phyloP scores from a whole-genome alignment of 495 filamentous ascomycete genomes.

The Aspergillus taichungensis region DNA sequence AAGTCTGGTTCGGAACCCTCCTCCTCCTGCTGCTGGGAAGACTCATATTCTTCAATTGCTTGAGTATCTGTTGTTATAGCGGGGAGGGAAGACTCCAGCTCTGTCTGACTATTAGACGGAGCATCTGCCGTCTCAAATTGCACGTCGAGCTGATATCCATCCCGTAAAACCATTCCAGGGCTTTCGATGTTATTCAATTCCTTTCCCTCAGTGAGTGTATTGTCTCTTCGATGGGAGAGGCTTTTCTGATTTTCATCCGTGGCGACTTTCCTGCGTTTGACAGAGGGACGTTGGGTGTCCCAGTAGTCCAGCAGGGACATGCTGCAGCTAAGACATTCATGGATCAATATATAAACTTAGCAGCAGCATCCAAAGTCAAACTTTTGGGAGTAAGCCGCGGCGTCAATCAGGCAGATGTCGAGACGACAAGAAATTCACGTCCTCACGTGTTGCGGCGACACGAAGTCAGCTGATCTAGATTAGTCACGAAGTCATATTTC shows the following conservation, averaged over 20 bases:
- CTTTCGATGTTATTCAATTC: not conserved
- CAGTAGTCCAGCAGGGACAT: conserved; percentile 40
- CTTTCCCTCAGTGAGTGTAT: too few relatives aligned
- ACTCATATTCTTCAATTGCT: conserved; percentile 76
- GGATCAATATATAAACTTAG: not conserved
- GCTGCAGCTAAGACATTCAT: conserved; percentile 9
- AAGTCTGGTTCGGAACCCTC: conserved; percentile 26
- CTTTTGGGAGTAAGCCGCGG: too few relatives aligned
- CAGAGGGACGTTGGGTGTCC: conserved; percentile 27
- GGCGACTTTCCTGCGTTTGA: conserved; percentile 26
- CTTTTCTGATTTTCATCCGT: not conserved
- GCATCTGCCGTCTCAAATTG: conserved; percentile 25
- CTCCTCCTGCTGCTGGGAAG: conserved; percentile 35
- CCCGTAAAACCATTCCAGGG: not conserved
- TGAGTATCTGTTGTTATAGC: conserved; percentile 55
- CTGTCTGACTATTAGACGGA: conserved; percentile 42
- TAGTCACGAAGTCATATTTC: not conserved
- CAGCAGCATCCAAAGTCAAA: not conserved
- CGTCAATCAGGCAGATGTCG: not conserved
- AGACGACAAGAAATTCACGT: not conserved
- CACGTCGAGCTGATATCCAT: not conserved
- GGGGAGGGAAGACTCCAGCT: conserved; percentile 70
- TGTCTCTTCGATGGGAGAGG: too few relatives aligned
- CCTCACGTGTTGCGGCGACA: conserved; percentile 21
- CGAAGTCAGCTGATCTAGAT: conserved; percentile 30